These are phyloP conservation scores for Lipomyces oligophaga DNA, from an alignment of 805 yeast genomes.

Conservation along the genomic window DNA sequence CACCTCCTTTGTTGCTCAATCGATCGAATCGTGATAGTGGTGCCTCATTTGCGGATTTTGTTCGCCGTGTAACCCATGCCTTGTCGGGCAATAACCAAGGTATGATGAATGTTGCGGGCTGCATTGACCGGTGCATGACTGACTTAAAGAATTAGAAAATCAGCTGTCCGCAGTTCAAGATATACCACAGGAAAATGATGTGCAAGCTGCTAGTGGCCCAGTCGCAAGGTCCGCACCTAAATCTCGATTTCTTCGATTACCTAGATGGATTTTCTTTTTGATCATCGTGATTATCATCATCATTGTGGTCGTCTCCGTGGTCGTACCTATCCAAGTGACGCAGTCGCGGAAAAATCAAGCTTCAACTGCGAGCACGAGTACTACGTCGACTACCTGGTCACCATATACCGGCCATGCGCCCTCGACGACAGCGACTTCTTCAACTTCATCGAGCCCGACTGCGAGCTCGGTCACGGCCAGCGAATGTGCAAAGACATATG, in stretches of 20 bases:
- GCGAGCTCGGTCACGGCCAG: conserved; percentile 6
- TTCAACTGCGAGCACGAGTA: neutral
- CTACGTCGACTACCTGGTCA: neutral
- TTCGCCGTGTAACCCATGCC: too few species aligned
- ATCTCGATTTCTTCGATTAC: conserved; percentile 17
- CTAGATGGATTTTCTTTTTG: conserved; percentile 17
- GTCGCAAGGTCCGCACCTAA: neutral
- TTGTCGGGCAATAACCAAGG: too few species aligned
- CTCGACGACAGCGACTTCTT: conserved; percentile 1
- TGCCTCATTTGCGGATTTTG: too few species aligned
- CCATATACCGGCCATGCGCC: neutral
- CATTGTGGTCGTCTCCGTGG: conserved; percentile 14
- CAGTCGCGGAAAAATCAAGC: neutral
- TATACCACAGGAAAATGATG: too few species aligned
- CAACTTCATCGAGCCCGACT: neutral
- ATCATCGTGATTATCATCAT: neutral
- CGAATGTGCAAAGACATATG: neutral
- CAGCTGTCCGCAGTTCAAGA: too few species aligned
- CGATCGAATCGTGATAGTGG: conserved; percentile 1
- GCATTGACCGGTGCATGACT: too few species aligned
- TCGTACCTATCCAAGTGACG: conserved; percentile 23
- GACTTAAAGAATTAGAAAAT: too few species aligned
- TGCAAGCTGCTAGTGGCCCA: neutral
- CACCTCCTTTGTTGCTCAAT: conserved; percentile 16
- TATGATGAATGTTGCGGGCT: too few species aligned